A percentile compares a stretch with the other conserved stretches of the same genome.
Conservation (phyloP, 768 basidiomycete genomes). For the Russula compacta region DNA sequence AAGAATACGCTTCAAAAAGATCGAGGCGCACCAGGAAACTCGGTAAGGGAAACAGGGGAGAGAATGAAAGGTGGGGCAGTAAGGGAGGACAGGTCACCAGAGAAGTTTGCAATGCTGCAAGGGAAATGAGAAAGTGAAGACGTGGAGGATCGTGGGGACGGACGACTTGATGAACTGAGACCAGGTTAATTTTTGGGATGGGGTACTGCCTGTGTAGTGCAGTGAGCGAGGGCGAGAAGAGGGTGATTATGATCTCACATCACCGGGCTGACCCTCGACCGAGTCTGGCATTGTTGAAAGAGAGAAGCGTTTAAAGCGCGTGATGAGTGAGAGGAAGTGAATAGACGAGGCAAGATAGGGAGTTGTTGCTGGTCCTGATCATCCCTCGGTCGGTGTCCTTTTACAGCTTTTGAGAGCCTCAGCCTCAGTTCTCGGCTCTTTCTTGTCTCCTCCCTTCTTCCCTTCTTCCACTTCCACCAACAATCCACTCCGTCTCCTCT, state of each 20-base stretch:
- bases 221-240: background rate
- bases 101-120: slow-evolving; percentile 69
- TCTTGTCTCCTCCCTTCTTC: background rate
- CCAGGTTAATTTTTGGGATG: slow-evolving; percentile 81
- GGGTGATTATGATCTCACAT: background rate
- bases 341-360: background rate
- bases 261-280: slow-evolving; percentile 6
- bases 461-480: background rate
- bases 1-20: background rate
- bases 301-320: background rate
- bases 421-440: background rate
- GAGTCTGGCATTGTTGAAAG: background rate
- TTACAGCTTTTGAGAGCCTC: background rate
- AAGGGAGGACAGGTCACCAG: slow-evolving; percentile 78
- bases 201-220: slow-evolving; percentile 58
- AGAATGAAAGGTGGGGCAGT: slow-evolving; percentile 90
- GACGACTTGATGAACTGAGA: slow-evolving; percentile 85
- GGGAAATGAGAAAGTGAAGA: slow-evolving; percentile 9
- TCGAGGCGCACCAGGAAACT: slow-evolving; percentile 68
- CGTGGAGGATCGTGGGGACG: slow-evolving; percentile 24
- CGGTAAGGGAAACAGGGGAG: slow-evolving; percentile 82
- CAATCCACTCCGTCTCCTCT: background rate
- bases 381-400: background rate
- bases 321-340: background rate
- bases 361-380: too few species aligned